Base-by-base conservation (phyloP, 23 red algal genomes). In the Pyropia haitanensis region DNA sequence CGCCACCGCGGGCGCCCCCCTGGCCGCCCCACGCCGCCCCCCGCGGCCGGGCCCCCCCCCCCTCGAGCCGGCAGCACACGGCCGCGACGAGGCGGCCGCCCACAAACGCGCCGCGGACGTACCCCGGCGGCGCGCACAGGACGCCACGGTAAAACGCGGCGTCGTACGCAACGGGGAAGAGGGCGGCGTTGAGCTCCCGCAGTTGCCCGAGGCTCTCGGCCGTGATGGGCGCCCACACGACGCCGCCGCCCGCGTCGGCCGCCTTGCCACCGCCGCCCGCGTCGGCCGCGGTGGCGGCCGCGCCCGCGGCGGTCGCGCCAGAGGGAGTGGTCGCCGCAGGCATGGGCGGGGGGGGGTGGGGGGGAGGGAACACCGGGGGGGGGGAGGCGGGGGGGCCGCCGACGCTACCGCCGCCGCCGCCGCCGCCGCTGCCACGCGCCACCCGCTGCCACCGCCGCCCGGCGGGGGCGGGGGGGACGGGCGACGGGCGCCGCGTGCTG, bases 81-180 rank as follows among this genome's bases (percentile, higher is more conserved):
- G 66, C 39, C 9, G 57, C 76, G 26, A 93, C 75, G 15, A 73
- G 58, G 16, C 63, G 28, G 27, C 75, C 63, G 2, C 69, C 77
- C 54, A 73, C 52, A 28, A 54, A 81, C 12, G 70, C 88, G 39
- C 81, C 61, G 55, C 66, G 71, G 51, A 85, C 78, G 52, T 82
- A 86, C 5, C 70, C 72, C 6, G 25, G 10, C 34, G 79, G 78
- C 17, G 88, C 88, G 27, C 61, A 34, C 14, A 85, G 18, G 13
- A 70, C 71, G 16, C 76, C 73, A 4, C 50, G 34, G 56, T 94
- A 94, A 58, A 94, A 94, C 5, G 27, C 24, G 12, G 64, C 58
- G 34, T 54, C 57, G 64, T 94, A 94, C 15, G 67, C 71, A 17
- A 94, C 70, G 3, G 88, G 88, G 58, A 94, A 94, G 50, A 94